A percentile compares a stretch with the other conserved stretches of the same genome.
These are phyloP conservation scores for Diaporthe citriasiana DNA, from an alignment of 2,329 filamentous ascomycete species.

Conservation along the genomic window DNA sequence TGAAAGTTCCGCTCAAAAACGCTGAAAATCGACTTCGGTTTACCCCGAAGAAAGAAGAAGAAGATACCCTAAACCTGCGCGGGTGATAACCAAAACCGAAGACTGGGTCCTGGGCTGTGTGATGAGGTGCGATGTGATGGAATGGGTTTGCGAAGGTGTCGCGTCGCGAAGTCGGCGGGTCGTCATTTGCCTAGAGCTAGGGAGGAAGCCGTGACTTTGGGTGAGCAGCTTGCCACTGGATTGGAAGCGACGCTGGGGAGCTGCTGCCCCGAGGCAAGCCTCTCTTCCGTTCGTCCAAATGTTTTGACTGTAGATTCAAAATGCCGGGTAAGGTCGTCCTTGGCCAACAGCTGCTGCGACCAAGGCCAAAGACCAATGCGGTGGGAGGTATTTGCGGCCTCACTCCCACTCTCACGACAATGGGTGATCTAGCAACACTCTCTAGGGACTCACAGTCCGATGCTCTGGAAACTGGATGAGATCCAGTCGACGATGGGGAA, in stretches of 20 bases:
- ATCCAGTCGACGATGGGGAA: neutral
- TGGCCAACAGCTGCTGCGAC: neutral
- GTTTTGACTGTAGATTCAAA: neutral
- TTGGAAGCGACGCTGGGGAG: slow-evolving; percentile 1
- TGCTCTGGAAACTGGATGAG: neutral
- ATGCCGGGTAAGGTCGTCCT: neutral
- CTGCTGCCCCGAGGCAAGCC: neutral
- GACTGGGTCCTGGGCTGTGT: slow-evolving; percentile 17
- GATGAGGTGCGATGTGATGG: neutral
- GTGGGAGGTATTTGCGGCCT: neutral
- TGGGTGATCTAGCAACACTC: neutral
- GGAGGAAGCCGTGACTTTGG: neutral
- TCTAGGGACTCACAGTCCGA: neutral
- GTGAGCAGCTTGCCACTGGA: neutral
- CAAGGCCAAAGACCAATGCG: neutral
- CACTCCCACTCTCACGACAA: neutral
- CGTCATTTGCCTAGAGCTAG: neutral
- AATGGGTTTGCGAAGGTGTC: neutral
- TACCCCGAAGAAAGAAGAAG: slow-evolving; percentile 38
- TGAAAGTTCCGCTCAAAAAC: slow-evolving; percentile 40
- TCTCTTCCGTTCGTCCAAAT: neutral
- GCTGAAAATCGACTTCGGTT: slow-evolving; percentile 34
- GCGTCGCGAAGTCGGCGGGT: neutral
- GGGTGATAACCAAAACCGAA: slow-evolving; percentile 40
- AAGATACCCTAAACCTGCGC: slow-evolving; percentile 41